These are phyloP conservation scores for Acacia acuminata DNA, from an alignment of 306 rosid species.

Conservation along the genomic window DNA sequence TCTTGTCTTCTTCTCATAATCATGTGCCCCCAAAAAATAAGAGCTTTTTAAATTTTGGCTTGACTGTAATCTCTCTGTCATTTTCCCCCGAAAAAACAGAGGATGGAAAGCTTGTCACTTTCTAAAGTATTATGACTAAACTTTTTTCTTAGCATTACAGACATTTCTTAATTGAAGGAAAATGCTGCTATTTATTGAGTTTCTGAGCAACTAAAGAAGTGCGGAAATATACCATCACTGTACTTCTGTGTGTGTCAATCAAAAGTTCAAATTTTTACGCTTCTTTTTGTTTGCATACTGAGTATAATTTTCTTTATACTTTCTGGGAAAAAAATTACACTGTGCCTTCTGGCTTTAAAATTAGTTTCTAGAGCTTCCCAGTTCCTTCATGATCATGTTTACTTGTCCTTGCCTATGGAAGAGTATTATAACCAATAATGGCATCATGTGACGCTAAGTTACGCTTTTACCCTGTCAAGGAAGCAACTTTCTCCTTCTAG, in stretches of 20 bases:
- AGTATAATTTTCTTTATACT: constrained; percentile 8
- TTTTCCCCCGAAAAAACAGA: neutral
- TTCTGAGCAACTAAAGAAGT: neutral
- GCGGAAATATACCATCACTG: constrained; percentile 11
- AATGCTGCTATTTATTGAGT: neutral
- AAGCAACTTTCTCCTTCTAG: constrained; percentile 18
- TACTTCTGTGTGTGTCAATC: neutral
- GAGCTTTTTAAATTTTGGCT: neutral
- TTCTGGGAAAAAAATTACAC: neutral
- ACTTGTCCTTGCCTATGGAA: constrained; percentile 25
- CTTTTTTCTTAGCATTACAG: neutral
- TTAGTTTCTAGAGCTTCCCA: neutral
- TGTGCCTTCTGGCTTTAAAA: constrained; percentile 23
- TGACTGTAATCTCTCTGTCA: neutral
- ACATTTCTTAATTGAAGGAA: neutral
- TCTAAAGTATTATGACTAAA: neutral
- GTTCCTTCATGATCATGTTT: constrained; percentile 13
- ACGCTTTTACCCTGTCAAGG: constrained; percentile 26
- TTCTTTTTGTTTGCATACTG: constrained; percentile 16
- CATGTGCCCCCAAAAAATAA: neutral
- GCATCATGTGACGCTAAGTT: neutral
- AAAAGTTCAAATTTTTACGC: constrained; percentile 38
- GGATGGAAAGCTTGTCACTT: neutral
- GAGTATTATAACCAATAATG: constrained; percentile 21
- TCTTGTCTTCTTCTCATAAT: constrained; percentile 1